phyloP scores from a whole-genome alignment of 768 basidiomycete genomes.

The Lentinula lateritia region DNA sequence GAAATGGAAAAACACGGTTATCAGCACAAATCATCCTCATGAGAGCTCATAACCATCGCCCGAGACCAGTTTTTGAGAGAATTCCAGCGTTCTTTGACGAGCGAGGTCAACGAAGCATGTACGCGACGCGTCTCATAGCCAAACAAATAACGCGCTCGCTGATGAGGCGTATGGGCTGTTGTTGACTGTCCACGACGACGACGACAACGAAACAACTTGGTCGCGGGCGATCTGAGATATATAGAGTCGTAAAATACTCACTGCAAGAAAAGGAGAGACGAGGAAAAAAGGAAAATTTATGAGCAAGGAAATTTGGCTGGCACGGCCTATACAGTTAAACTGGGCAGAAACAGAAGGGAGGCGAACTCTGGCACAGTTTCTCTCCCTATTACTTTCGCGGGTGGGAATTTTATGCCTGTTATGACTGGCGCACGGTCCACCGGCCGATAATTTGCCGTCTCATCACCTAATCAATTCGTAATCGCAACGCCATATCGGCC shows the following conservation, averaged over 20 bases:
- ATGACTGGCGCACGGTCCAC: background rate
- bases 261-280: conserved; percentile 6
- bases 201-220: conserved; percentile 13
- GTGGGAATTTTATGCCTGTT: conserved; percentile 4
- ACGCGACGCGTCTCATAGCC: conserved; percentile 30
- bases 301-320: conserved; percentile 6
- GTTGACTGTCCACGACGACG: conserved; percentile 17
- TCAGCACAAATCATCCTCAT: conserved; percentile 20
- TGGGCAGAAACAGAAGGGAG: conserved; percentile 4
- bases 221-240: conserved; percentile 8
- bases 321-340: conserved; percentile 4
- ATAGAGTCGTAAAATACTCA: conserved; percentile 11
- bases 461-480: background rate
- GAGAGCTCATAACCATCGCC: conserved; percentile 17
- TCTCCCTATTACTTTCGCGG: conserved; percentile 1
- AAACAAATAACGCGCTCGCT: conserved; percentile 26
- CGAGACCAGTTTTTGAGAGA: conserved; percentile 3
- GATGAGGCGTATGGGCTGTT: conserved; percentile 4
- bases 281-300: conserved; percentile 1
- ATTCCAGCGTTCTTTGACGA: conserved; percentile 11
- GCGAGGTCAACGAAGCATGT: conserved; percentile 18
- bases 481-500: too few species aligned
- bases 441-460: background rate
- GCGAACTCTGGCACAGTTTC: background rate
- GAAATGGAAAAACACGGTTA: conserved; percentile 21